Evolutionary conservation across 1,284 basidiomycete species (phyloP), one percentile per base, ranked within the genome.

Genomic region (Cryptococcus maquisensis): DNA sequence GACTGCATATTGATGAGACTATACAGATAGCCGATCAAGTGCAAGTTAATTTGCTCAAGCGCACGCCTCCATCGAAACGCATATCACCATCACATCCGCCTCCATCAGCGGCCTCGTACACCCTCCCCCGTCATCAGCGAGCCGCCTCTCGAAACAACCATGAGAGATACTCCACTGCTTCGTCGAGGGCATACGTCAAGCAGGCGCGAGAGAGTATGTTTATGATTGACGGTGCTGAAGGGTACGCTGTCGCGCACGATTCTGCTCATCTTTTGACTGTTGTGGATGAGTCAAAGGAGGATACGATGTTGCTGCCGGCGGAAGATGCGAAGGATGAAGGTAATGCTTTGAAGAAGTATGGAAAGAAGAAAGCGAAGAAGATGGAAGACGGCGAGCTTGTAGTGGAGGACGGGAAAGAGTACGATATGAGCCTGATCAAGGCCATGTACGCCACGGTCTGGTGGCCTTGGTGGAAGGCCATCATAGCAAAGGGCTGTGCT

Each of bases 361-460:
- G 56, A 4, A 48, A 43, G 32, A 54, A 52, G 23, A 57, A 62
- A 28, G 40, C 51, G 6, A 28, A 44, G 6, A 55, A 51, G 37
- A 47, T 57, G 20, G 52, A 45, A 13, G 24, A 52, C 12, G 64
- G 61, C 2, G 36, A 57, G 7, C 47, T 67, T 0, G 50, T 36
- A 8, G 47, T 56, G 16, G 55, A 58, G n/a, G 55, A 66, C 47
- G 64, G 64, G 2, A 68, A 61, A 9, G 66, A 73, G 47, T 81
- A 83, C 58, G 83, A 85, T 57, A 77, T 80, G 26, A 84, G 83
- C 15, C 71, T 88, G n/a, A 75, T 83, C 47, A 77, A 76, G 58
- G 84, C 57, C 16, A 47, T 59, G 23, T 61, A 58, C 18, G 13
- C 36, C 8, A 54, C 62, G 2, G 35, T 54, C 5, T 54, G 52